Conservation (phyloP, 345 rosid species). For the Gynandropsis gynandra region DNA sequence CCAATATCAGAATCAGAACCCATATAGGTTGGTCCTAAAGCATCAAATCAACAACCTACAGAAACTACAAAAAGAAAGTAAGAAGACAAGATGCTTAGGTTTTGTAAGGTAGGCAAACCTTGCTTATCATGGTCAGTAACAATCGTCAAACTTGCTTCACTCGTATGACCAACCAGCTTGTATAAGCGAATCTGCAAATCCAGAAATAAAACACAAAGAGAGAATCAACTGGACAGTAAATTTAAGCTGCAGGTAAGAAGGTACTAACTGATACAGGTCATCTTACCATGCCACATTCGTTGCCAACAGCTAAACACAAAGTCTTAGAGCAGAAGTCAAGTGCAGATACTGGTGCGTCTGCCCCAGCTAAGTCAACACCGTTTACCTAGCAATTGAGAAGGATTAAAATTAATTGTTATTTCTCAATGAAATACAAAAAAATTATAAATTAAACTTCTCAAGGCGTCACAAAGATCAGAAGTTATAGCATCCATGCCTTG, state of each 20-base stretch:
- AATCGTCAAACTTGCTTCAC: slow-evolving; percentile 44
- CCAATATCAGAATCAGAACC: no score
- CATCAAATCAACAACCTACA: slow-evolving; percentile 20
- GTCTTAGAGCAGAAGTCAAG: slow-evolving; percentile 55
- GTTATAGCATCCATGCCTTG: slow-evolving; percentile 38
- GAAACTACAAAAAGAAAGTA: slow-evolving; percentile 3
- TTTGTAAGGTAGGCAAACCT: slow-evolving; percentile 36
- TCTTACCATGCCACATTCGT: slow-evolving; percentile 68
- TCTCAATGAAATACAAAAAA: slow-evolving; percentile 17
- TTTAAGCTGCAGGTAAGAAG: slow-evolving; percentile 14
- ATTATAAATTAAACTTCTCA: slow-evolving; percentile 1
- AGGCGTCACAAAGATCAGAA: slow-evolving; percentile 17
- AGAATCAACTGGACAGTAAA: slow-evolving; percentile 22
- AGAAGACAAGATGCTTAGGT: background rate
- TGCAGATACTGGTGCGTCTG: slow-evolving; percentile 48
- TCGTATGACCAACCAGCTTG: slow-evolving; percentile 37
- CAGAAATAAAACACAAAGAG: slow-evolving; percentile 19
- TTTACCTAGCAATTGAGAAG: slow-evolving; percentile 39
- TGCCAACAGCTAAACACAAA: slow-evolving; percentile 60
- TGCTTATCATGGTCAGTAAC: slow-evolving; percentile 51
- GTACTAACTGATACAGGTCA: slow-evolving; percentile 20
- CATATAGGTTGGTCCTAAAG: background rate
- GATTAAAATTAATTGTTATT: background rate
- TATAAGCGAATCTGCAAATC: slow-evolving; percentile 51
- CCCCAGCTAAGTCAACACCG: slow-evolving; percentile 31